A percentile compares a stretch with the other conserved stretches of the same genome.
Evolutionary conservation across 2,329 filamentous ascomycete species (phyloP).

Genomic region (Aureobasidium sp.): DNA sequence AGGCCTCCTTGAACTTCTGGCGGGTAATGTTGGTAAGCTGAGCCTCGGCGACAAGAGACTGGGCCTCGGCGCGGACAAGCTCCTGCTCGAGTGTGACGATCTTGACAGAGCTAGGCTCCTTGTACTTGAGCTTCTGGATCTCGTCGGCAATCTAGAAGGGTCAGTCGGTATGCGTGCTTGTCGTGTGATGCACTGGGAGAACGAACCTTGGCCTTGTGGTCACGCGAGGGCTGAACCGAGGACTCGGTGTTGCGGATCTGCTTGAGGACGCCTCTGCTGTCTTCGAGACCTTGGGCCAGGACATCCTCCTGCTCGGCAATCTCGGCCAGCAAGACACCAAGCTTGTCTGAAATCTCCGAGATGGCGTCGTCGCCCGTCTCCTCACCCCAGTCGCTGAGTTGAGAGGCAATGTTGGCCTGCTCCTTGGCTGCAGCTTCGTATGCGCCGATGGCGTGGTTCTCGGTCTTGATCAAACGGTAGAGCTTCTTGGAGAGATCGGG

Average conservation of each 20-base stretch:
- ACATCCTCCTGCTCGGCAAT: conserved; percentile 87
- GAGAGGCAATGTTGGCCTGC: conserved; percentile 72
- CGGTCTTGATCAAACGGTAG: conserved; percentile 86
- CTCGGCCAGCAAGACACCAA: conserved; percentile 85
- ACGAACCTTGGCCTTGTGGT: conserved; percentile 64
- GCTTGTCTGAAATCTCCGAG: conserved; percentile 87
- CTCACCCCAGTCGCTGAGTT: conserved; percentile 96
- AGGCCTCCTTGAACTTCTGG: conserved; percentile 92
- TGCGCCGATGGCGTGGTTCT: conserved; percentile 77
- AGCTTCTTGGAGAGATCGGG: conserved; percentile 84
- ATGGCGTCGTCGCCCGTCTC: conserved; percentile 78
- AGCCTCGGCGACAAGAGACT: conserved; percentile 91
- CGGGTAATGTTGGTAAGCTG: conserved; percentile 94
- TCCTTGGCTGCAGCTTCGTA: conserved; percentile 81
- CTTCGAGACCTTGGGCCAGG: conserved; percentile 80
- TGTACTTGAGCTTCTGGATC: conserved; percentile 82
- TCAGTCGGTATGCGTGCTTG: background rate
- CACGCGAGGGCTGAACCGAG: conserved; percentile 85
- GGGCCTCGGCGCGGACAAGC: conserved; percentile 88
- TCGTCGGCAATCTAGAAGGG: conserved; percentile 63
- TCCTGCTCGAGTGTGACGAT: conserved; percentile 88
- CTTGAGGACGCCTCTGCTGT: conserved; percentile 75
- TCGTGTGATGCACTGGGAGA: background rate
- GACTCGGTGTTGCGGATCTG: conserved; percentile 90
- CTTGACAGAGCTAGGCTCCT: conserved; percentile 77